Evolutionary conservation across 306 rosid genomes (phyloP).

Genomic region (Prunus kanzakura): DNA sequence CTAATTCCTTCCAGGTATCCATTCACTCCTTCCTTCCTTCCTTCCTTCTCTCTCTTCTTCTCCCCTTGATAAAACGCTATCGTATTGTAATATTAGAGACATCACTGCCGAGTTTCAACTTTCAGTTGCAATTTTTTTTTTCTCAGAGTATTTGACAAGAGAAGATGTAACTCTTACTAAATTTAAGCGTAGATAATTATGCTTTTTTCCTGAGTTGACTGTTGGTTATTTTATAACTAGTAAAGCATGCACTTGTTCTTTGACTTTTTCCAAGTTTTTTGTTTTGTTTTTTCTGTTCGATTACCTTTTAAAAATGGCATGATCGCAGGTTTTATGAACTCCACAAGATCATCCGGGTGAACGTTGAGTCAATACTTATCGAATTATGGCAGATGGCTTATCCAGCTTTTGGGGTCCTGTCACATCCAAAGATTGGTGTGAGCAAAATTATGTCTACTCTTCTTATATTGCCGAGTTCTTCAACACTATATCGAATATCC

Average conservation of each 20-base stretch:
- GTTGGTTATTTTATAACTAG: too few species aligned
- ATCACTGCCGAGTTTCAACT: too few species aligned
- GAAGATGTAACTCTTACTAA: neutral
- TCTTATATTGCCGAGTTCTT: slow-evolving; percentile 87
- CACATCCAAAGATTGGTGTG: slow-evolving; percentile 85
- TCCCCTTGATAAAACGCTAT: neutral
- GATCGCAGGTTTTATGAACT: slow-evolving; percentile 40
- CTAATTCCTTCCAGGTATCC: neutral
- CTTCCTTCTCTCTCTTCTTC: too few species aligned
- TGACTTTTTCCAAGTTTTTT: too few species aligned
- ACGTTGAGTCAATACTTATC: slow-evolving; percentile 3
- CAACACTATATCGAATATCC: slow-evolving; percentile 80
- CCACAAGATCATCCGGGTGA: slow-evolving; percentile 25
- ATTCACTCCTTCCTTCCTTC: too few species aligned
- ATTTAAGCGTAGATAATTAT: too few species aligned
- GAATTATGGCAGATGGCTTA: slow-evolving; percentile 58
- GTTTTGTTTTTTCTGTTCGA: too few species aligned
- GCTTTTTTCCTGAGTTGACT: too few species aligned
- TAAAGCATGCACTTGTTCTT: neutral
- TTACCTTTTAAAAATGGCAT: neutral
- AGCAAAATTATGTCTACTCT: slow-evolving; percentile 67
- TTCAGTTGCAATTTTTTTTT: too few species aligned
- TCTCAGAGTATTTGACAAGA: too few species aligned
- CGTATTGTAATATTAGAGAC: too few species aligned
- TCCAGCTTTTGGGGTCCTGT: slow-evolving; percentile 94